Evolutionary conservation across 2,329 filamentous ascomycete genomes (phyloP).

Genomic region (Fusarium longipes): DNA sequence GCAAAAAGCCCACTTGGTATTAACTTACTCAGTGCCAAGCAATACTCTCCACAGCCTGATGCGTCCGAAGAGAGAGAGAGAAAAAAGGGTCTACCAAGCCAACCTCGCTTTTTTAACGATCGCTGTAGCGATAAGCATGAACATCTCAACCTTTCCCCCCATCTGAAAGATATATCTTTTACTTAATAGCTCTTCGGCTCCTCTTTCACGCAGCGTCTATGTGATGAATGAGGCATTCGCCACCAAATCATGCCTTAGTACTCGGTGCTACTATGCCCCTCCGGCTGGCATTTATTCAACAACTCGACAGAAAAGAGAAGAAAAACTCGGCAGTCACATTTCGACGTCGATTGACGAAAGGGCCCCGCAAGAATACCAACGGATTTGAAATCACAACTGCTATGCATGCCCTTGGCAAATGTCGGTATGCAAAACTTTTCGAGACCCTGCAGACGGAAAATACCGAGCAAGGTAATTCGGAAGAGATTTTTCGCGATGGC

Average conservation of each 20-base stretch:
- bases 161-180: slow-evolving; percentile 18
- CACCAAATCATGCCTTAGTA: slow-evolving; percentile 13
- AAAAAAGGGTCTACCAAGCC: not conserved
- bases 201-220: slow-evolving; percentile 26
- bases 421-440: not conserved
- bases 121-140: slow-evolving; percentile 28
- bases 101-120: slow-evolving; percentile 37
- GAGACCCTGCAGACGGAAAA: not conserved
- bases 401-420: not conserved
- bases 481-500: slow-evolving; percentile 22
- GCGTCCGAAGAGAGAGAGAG: not conserved
- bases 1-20: slow-evolving; percentile 18
- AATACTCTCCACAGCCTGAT: slow-evolving; percentile 8
- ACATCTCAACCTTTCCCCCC: slow-evolving; percentile 29
- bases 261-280: slow-evolving; percentile 30
- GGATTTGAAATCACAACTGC: not conserved
- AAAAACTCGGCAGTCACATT: slow-evolving; percentile 17
- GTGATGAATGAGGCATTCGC: slow-evolving; percentile 24
- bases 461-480: not conserved
- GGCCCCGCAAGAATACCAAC: slow-evolving; percentile 9
- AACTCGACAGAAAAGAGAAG: slow-evolving; percentile 1
- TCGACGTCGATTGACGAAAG: not conserved
- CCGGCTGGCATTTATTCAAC: slow-evolving; percentile 7
- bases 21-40: slow-evolving; percentile 29
- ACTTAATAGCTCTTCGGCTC: slow-evolving; percentile 18